Evolutionary conservation across 306 rosid species (phyloP), one percentile per base, ranked within the genome.

Genomic region (Rubus parviflorus): DNA sequence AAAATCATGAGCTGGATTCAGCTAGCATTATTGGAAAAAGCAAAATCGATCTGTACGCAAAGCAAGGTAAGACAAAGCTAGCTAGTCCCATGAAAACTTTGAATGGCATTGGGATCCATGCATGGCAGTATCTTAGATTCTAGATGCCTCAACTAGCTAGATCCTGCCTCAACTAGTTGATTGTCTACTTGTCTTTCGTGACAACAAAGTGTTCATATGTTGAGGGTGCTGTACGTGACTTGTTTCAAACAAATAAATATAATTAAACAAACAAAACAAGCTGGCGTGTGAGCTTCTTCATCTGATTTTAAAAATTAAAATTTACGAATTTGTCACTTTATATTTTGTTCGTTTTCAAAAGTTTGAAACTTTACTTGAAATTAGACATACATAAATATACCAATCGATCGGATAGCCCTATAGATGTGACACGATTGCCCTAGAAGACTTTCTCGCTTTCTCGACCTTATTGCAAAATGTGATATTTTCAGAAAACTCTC

Each of bases 1-100:
- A 12, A 20, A 22, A 45, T 14, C 43, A 58, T 43, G 77, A 74
- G 46, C 68, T 58, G 77, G 57, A 74, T n/a, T 23, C 54, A 17
- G 43, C 17, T 38, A 7, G 15, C 45, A 54, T 22, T 40, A 7
- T 52, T 41, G 67, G 8, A 20, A 40, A 54, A 22, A 7, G 67
- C 76, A 54, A 54, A 38, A 41, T n/a, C n/a, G n/a, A n/a, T 13
- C 35, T 7, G 46, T 16, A 8, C 25, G 12, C 14, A 64, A 40
- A 17, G 46, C n/a, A n/a, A 2, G 61, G 38, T 25, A 60, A 53
- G 67, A 64, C 46, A 60, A 12, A 17, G 9, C 16, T 25, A 0
- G 15, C 30, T 30, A 30, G 60, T 73, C 67, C 76, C 52, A 15
- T 57, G 54, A 43, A 57, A 43, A 58, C 23, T 8, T 56, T 73